phyloP scores from a whole-genome alignment of 768 basidiomycete genomes.

The Inosperma sp. region DNA sequence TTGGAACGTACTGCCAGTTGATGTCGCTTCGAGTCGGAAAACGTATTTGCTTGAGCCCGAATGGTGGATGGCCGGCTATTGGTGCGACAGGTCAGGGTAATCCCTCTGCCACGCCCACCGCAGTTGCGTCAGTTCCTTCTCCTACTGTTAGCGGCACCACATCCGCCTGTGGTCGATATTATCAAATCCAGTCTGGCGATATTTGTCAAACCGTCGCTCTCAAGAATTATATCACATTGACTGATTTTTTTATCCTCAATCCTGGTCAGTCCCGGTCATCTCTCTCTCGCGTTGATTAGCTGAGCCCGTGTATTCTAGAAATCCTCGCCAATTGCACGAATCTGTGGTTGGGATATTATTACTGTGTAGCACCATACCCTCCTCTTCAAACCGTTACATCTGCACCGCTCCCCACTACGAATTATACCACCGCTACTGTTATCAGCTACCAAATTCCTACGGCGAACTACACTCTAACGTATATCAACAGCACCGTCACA shows the following conservation, averaged over 20 bases:
- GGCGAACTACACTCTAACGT: constrained; percentile 7
- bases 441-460: constrained; percentile 9
- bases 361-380: constrained; percentile 24
- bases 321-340: constrained; percentile 24
- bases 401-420: constrained; percentile 6
- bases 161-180: constrained; percentile 20
- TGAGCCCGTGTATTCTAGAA: constrained; percentile 6
- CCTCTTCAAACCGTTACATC: constrained; percentile 14
- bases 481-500: constrained; percentile 1
- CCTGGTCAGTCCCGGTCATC: constrained; percentile 13
- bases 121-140: constrained; percentile 17
- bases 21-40: constrained; percentile 13
- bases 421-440: neutral
- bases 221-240: no score
- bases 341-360: constrained; percentile 20
- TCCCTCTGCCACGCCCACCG: constrained; percentile 17
- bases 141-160: constrained; percentile 23
- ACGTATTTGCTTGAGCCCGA: constrained; percentile 13
- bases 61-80: constrained; percentile 19
- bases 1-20: constrained; percentile 17
- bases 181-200: constrained; percentile 18
- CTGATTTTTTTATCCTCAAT: constrained; percentile 22
- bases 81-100: constrained; percentile 9
- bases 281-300: neutral
- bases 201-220: no score